Evolutionary conservation across 305 asterid genomes (phyloP).

Genomic region (Nicotiana rustica): DNA sequence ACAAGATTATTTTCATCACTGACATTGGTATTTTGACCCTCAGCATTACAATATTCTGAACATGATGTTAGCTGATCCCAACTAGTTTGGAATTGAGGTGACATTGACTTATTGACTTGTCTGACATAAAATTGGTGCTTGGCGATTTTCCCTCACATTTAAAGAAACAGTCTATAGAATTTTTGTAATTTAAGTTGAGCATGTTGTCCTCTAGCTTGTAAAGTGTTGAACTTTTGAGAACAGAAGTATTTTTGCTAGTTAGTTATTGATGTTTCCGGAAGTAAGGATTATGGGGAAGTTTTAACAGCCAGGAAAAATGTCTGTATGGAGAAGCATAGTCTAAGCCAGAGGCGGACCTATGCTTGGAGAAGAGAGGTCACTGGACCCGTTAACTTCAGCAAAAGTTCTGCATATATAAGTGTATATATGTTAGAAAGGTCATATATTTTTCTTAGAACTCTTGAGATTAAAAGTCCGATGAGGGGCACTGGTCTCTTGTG

Average conservation of each 20-base stretch:
- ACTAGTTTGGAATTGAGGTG: not conserved
- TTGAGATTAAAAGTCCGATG: too few relatives aligned
- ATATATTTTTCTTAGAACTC: too few relatives aligned
- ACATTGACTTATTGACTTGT: conserved; percentile 4
- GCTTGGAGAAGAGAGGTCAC: too few relatives aligned
- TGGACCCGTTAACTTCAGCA: too few relatives aligned
- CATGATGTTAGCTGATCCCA: not conserved
- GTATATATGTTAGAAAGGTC: too few relatives aligned
- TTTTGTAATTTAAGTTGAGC: not conserved
- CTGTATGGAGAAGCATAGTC: not conserved
- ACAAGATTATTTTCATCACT: not conserved
- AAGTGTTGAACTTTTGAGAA: not conserved
- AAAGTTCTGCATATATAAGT: too few relatives aligned
- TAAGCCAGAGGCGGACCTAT: too few relatives aligned
- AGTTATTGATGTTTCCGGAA: not conserved
- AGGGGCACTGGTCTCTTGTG: too few relatives aligned
- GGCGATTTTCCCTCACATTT: not conserved
- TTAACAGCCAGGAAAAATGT: not conserved
- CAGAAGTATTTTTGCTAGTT: not conserved
- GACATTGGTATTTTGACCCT: not conserved
- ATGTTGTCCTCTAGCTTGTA: not conserved
- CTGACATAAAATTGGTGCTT: not conserved
- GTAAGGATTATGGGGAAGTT: not conserved
- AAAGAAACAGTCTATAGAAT: not conserved
- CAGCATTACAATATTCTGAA: not conserved